Percentiles rank a stretch among this genome's conserved stretches.
Conservation (phyloP, 2,329 filamentous ascomycete genomes). For the Alternaria sp. region DNA sequence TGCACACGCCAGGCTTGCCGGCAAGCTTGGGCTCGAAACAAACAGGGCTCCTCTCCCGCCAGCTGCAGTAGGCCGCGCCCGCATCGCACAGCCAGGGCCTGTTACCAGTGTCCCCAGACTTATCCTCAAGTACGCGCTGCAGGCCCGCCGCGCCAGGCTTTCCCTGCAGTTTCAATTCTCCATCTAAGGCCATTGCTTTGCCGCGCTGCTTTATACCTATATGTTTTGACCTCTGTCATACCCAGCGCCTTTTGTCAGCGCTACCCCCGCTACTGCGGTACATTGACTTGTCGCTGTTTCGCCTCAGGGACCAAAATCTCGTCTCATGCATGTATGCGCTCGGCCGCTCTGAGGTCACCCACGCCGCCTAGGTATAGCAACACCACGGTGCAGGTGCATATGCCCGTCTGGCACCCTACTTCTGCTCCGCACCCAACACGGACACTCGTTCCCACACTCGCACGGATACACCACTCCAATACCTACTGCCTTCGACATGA, state of each 20-base stretch:
- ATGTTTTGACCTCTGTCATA: slow-evolving; percentile 29
- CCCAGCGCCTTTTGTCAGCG: slow-evolving; percentile 38
- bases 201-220: slow-evolving; percentile 27
- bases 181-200: slow-evolving; percentile 27
- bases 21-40: slow-evolving; percentile 40
- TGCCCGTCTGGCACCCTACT: slow-evolving; percentile 36
- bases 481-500: slow-evolving; percentile 41
- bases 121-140: slow-evolving; percentile 46
- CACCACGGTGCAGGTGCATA: slow-evolving; percentile 40
- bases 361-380: slow-evolving; percentile 38
- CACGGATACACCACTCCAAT: slow-evolving; percentile 27
- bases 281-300: slow-evolving; percentile 37
- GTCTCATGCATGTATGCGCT: slow-evolving; percentile 49
- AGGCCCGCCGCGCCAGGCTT: slow-evolving; percentile 38
- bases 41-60: slow-evolving; percentile 38
- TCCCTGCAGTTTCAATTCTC: slow-evolving; percentile 38
- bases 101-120: slow-evolving; percentile 36
- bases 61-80: slow-evolving; percentile 45
- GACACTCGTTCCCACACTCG: slow-evolving; percentile 32
- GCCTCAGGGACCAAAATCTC: slow-evolving; percentile 43
- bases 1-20: slow-evolving; percentile 33
- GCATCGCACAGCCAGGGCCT: slow-evolving; percentile 43
- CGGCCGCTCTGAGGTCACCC: slow-evolving; percentile 40
- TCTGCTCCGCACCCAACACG: slow-evolving; percentile 32
- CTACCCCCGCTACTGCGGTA: slow-evolving; percentile 31